Evolutionary conservation across 2,329 filamentous ascomycete species (phyloP), one percentile per base, ranked within the genome.

Genomic region (Dactylellina cionopaga): DNA sequence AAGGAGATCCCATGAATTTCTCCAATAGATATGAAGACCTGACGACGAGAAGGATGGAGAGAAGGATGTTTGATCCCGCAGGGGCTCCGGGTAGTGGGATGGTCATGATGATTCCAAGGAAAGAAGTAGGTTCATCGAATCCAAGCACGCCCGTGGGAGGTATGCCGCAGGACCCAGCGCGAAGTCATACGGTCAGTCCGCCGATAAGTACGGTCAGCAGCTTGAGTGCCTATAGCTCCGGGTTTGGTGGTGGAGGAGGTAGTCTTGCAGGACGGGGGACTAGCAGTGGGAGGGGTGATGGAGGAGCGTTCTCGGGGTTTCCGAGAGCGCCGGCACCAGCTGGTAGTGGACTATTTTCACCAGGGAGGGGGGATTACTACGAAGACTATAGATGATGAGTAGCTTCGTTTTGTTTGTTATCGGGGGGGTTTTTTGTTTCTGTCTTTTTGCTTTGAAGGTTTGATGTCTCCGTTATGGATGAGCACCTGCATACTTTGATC

Each of bases 11-110:
- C 22, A 47, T 31, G 27, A 59, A 5, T 9, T 72, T 72, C 43
- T 49, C 59, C n/a, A 72, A 72, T 31, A 15, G 68, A 4, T 72
- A 72, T 37, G 68, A 72, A 33, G 68, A 72, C 43, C 31, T 72
- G 15, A 43, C 59, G 4, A 25, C 35, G 0, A 44, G 68, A 25
- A 13, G 52, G n/a, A 55, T 59, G 46, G 68, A 64, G 43, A 52
- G 68, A 9, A 51, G 68, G 10, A 65, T 65, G 68, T 72, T 72
- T 37, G 59, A 72, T 56, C 68, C 68, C 3, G 24, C 47, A 9
- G 54, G 52, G 5, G 54, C 54, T 15, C 47, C 56, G 51, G 35
- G 43, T 13, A 24, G 41, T 27, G 55, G 51, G 25, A 31, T 22
- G 24, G 37, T 24, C 6, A 72, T 65, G 59, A 41, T 41, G n/a